Evolutionary conservation across 768 basidiomycete species (phyloP), one percentile per base, ranked within the genome.

Genomic region (Saitozyma sp.): DNA sequence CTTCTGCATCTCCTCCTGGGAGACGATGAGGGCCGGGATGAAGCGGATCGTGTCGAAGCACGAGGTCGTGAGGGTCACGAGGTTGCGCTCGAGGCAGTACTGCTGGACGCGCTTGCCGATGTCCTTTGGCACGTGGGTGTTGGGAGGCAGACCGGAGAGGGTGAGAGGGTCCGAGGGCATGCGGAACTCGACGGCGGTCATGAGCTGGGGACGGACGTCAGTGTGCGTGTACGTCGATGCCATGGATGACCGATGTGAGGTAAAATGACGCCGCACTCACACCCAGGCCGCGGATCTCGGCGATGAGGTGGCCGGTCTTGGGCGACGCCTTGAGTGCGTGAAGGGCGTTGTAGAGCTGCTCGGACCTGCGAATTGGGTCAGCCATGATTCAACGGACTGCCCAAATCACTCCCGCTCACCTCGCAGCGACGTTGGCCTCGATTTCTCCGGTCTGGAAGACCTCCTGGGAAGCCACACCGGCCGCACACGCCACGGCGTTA

Each of bases 401-500:
- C 3, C 13, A 13, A 29, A 38, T 16, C 54, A 11, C 19, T 29
- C 19, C 14, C 11, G 19, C 56, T 57, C 91, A 92, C 19, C 94
- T 84, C 6, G 82, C 84, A 55, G 84, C 80, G 48, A 94, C 92
- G 73, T 96, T 96, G 9, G 85, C 84, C 17, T 93, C 83, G 51
- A 93, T 83, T n/a, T 88, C 86, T 70, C 94, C 92, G 65, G 89
- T 87, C 56, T 83, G 81, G 78, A 96, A 87, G 1, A 83, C 88
- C 58, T 92, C 88, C 19, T 84, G 84, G 17, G 90, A 89, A 0
- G 93, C 92, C 19, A 88, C 83, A 4, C 88, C 94, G 5, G 95
- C 95, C 0, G 95, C 94, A 73, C 94, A 97, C 0, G 90, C 83
- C 0, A 97, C 91, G 0, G 91, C 87, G 71, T 95, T 97, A 37